These are phyloP conservation scores for Aurantiochytrium sp. DNA, from an alignment of 108 stramenopile species.

Conservation along the genomic window DNA sequence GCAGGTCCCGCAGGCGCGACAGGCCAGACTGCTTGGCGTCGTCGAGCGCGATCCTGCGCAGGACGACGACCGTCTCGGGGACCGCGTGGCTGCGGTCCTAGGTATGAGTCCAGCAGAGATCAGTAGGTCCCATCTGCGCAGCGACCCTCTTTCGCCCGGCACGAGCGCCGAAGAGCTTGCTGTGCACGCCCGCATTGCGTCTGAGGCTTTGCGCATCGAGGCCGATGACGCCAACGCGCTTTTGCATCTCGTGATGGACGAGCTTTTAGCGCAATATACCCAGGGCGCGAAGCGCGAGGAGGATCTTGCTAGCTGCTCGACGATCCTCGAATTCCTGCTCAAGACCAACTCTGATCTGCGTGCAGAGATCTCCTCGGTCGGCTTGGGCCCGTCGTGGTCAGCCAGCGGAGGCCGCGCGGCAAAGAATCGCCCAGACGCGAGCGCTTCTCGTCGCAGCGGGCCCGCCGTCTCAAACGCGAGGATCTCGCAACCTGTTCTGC, in stretches of 20 bases:
- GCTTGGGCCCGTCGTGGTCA: background rate
- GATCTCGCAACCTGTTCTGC: too few species aligned
- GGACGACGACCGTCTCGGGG: background rate
- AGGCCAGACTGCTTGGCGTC: background rate
- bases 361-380: background rate
- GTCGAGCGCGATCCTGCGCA: background rate
- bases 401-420: too few species aligned
- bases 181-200: background rate
- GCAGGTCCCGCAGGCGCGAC: background rate
- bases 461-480: too few species aligned
- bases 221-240: background rate
- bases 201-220: background rate
- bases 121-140: background rate
- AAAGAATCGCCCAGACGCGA: too few species aligned
- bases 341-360: background rate
- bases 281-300: conserved; percentile 21
- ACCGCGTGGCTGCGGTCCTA: background rate
- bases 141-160: background rate
- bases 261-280: background rate
- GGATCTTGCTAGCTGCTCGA: background rate
- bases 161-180: background rate
- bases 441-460: too few species aligned
- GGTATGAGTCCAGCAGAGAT: background rate
- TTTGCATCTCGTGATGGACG: background rate
- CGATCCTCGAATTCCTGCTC: background rate